These are phyloP conservation scores for Acmispon strigosus DNA, from an alignment of 306 rosid genomes.

Conservation along the genomic window DNA sequence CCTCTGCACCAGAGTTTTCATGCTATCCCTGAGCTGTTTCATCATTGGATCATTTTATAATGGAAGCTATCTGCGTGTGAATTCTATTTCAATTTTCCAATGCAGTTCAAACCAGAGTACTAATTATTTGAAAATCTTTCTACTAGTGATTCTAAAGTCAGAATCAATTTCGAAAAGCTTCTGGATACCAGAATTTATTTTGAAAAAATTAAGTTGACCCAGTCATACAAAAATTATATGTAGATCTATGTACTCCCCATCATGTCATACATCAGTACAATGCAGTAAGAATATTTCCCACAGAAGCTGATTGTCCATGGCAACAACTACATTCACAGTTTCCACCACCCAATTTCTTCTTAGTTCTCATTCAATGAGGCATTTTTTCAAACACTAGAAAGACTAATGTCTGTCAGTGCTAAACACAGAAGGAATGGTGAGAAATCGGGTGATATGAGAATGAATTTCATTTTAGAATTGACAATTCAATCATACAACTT, in stretches of 20 bases:
- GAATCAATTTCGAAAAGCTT: too few relatives aligned
- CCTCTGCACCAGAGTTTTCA: not conserved
- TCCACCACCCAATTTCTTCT: not conserved
- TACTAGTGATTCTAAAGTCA: too few relatives aligned
- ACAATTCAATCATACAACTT: not conserved
- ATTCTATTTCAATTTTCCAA: not conserved
- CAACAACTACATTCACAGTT: not conserved
- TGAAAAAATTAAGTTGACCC: too few relatives aligned
- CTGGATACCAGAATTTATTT: too few relatives aligned
- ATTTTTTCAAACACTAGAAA: not conserved
- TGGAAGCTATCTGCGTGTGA: not conserved
- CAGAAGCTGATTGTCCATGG: not conserved
- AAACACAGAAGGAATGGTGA: too few relatives aligned
- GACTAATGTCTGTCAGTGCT: too few relatives aligned
- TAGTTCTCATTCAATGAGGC: not conserved
- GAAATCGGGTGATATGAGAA: too few relatives aligned
- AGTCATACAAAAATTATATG: too few relatives aligned
- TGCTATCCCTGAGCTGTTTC: not conserved
- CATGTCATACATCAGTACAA: not conserved
- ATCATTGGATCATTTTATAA: not conserved
- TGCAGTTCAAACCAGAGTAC: not conserved
- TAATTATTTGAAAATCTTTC: too few relatives aligned
- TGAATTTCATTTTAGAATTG: too few relatives aligned
- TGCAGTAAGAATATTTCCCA: not conserved
- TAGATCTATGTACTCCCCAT: too few relatives aligned